A percentile compares a stretch with the other conserved stretches of the same genome.
phyloP scores from a whole-genome alignment of 495 filamentous ascomycete species.

The Talaromyces wortmannii region DNA sequence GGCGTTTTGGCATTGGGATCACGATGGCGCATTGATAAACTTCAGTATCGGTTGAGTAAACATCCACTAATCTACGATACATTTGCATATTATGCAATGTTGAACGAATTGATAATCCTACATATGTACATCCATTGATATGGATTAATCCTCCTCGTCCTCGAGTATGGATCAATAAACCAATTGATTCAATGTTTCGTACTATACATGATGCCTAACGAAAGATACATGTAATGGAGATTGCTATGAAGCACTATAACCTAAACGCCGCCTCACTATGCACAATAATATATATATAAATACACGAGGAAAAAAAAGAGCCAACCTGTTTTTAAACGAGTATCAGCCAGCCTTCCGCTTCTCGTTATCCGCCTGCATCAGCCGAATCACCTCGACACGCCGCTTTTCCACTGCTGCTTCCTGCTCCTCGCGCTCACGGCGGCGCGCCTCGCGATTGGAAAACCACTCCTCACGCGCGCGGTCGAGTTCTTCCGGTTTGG shows the following conservation, averaged over 20 bases:
- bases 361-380: conserved; percentile 51
- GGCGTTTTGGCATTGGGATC: conserved; percentile 12
- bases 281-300: background rate
- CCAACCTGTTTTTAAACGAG: background rate
- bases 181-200: background rate
- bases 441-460: conserved; percentile 57
- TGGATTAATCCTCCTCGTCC: background rate
- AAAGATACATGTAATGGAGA: background rate
- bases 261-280: conserved; percentile 1
- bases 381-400: conserved; percentile 36
- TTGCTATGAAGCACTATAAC: background rate
- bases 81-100: background rate
- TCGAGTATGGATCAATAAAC: no score
- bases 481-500: conserved; percentile 79
- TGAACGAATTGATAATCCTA: background rate
- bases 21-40: conserved; percentile 1
- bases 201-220: background rate
- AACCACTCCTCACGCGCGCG: conserved; percentile 94
- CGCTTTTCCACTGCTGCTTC: conserved; percentile 38
- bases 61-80: no score
- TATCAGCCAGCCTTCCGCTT: conserved; percentile 12
- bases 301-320: background rate
- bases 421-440: conserved; percentile 54
- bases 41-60: background rate
- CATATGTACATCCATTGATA: background rate